phyloP scores from a whole-genome alignment of 202 grass and related monocot species.

The Alloteropsis angusta region DNA sequence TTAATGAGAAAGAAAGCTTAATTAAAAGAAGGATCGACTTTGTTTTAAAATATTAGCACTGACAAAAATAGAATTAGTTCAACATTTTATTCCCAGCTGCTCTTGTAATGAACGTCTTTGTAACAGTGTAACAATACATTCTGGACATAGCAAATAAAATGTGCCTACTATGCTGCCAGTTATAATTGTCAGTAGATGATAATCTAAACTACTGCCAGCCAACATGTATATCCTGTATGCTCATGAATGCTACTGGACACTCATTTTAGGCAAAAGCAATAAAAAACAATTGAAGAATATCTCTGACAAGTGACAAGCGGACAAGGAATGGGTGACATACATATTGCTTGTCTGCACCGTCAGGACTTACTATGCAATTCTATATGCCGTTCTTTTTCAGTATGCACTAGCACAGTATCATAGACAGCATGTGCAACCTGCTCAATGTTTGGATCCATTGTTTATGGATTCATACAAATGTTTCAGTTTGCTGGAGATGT shows the following conservation, averaged over 20 bases:
- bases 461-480: conserved; percentile 1
- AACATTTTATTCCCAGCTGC: background rate
- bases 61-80: background rate
- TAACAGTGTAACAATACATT: background rate
- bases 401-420: background rate
- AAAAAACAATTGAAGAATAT: conserved; percentile 14
- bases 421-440: background rate
- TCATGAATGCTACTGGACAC: conserved; percentile 18
- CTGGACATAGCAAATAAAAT: conserved; percentile 16
- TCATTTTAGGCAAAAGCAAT: conserved; percentile 5
- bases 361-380: background rate
- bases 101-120: background rate
- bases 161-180: background rate
- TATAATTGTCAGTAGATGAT: background rate
- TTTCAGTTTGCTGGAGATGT: background rate
- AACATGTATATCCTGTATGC: conserved; percentile 17
- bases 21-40: background rate
- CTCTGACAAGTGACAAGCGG: background rate
- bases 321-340: conserved; percentile 6
- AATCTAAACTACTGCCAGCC: conserved; percentile 19
- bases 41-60: background rate
- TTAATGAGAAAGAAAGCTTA: background rate
- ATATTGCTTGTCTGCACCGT: background rate
- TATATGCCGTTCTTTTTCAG: background rate
- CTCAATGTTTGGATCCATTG: background rate